phyloP scores from a whole-genome alignment of 2,329 filamentous ascomycete species.

The Phyllosticta citribraziliensis region DNA sequence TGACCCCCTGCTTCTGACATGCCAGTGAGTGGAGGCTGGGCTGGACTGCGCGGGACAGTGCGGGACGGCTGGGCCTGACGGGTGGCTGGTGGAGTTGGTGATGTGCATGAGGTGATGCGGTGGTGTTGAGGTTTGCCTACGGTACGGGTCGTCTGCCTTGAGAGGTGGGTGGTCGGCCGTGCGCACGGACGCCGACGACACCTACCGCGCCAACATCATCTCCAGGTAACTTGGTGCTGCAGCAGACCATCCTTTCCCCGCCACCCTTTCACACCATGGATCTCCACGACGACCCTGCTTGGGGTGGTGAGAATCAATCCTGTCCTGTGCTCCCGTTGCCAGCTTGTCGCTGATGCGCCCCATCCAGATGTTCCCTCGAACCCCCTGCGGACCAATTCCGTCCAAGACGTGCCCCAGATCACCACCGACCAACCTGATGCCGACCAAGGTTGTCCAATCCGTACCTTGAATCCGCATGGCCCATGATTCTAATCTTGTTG shows the following conservation, averaged over 20 bases:
- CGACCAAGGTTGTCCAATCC: conserved; percentile 4
- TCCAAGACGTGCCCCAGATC: conserved; percentile 30
- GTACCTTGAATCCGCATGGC: conserved; percentile 8
- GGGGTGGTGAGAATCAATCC: conserved; percentile 27
- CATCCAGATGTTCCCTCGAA: conserved; percentile 36
- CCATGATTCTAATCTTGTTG: conserved; percentile 11
- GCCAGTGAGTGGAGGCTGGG: not conserved
- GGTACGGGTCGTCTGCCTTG: no score
- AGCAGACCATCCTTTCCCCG: not conserved
- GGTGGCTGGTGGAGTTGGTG: no score
- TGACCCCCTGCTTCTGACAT: not conserved
- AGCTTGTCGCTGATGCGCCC: conserved; percentile 5
- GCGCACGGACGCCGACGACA: not conserved
- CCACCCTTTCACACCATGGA: conserved; percentile 22
- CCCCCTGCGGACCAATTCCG: conserved; percentile 29
- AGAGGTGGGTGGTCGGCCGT: not conserved
- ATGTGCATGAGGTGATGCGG: no score
- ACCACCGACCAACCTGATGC: conserved; percentile 19
- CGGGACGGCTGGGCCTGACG: no score
- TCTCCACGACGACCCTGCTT: conserved; percentile 34
- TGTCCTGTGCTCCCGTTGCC: not conserved
- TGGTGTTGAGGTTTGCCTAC: no score
- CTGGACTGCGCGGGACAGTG: not conserved
- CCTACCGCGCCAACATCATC: not conserved
- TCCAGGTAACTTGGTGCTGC: not conserved